phyloP scores from a whole-genome alignment of 768 basidiomycete genomes.

The Pleurotus ostreatus region DNA sequence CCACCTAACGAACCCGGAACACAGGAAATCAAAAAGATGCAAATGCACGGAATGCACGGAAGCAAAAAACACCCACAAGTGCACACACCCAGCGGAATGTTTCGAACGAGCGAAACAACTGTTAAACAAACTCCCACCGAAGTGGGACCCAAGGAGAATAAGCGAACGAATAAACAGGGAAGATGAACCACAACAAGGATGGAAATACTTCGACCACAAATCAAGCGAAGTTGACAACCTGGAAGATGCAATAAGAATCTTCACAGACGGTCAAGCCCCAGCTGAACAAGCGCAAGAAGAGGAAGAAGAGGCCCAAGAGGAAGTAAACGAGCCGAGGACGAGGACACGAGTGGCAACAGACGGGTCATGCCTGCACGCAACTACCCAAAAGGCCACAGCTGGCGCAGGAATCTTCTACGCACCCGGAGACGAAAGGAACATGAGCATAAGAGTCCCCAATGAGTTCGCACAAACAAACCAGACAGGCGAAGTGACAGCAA shows the following conservation, averaged over 20 bases:
- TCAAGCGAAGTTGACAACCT: background rate
- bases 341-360: background rate
- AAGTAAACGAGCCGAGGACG: background rate
- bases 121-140: background rate
- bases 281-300: background rate
- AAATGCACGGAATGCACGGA: background rate
- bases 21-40: no score
- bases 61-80: background rate
- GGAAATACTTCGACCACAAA: background rate
- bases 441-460: no score
- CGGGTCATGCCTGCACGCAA: no score
- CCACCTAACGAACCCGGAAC: no score
- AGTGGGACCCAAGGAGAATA: background rate
- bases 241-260: background rate
- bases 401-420: no score
- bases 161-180: background rate
- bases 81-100: conserved; percentile 3
- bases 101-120: background rate
- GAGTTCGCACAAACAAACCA: conserved; percentile 22
- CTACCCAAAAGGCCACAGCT: no score
- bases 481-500: conserved; percentile 13
- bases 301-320: no score
- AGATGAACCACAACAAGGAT: background rate
- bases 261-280: background rate
- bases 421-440: no score